Evolutionary conservation across 2,329 filamentous ascomycete species (phyloP).

Genomic region (Diaporthe batatas): DNA sequence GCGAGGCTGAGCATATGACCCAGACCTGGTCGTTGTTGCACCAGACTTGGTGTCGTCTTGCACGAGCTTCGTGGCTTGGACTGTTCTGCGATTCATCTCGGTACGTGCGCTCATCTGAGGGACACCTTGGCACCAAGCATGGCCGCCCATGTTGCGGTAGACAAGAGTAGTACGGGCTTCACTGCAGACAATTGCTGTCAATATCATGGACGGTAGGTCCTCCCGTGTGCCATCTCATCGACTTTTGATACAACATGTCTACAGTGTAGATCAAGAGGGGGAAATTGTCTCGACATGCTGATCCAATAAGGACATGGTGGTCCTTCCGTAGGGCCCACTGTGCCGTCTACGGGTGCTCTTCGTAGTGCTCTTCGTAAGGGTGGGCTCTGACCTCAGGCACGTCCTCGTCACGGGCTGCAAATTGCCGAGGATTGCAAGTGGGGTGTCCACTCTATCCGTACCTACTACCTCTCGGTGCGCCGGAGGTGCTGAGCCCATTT

Average conservation of each 20-base stretch:
- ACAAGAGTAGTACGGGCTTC: neutral
- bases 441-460: neutral
- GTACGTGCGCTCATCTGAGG: neutral
- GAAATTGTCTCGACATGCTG: constrained; percentile 1
- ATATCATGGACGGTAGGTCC: neutral
- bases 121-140: neutral
- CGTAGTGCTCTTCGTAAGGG: constrained; percentile 13
- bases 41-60: neutral
- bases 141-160: neutral
- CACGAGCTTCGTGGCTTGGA: neutral
- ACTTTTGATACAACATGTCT: neutral
- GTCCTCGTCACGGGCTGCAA: constrained; percentile 17
- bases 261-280: neutral
- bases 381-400: constrained; percentile 3
- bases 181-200: neutral
- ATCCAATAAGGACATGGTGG: constrained; percentile 11
- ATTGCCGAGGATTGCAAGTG: constrained; percentile 28
- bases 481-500: neutral
- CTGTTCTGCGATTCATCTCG: neutral
- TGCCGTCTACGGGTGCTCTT: constrained; percentile 11
- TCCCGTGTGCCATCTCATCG: neutral
- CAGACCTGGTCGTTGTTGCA: neutral
- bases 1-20: neutral
- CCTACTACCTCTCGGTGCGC: constrained; percentile 1
- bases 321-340: neutral